phyloP scores from a whole-genome alignment of 2,329 filamentous ascomycete genomes.

The Diaporthe sp. region DNA sequence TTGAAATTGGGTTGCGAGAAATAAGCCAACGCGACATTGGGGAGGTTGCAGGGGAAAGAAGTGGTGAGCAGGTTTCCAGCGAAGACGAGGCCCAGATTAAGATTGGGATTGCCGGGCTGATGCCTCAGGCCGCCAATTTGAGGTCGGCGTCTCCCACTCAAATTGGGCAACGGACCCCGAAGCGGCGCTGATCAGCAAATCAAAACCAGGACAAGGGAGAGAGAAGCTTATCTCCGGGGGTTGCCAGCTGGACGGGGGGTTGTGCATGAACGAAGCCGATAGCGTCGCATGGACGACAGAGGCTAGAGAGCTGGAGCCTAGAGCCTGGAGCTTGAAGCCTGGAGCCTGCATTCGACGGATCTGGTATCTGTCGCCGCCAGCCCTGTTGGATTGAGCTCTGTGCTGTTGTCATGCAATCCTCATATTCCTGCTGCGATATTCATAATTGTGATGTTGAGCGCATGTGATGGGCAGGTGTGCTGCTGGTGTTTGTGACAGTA shows the following conservation, averaged over 20 bases:
- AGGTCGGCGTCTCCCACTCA: constrained; percentile 1
- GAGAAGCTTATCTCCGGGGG: constrained; percentile 39
- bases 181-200: constrained; percentile 31
- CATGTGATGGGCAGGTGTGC: background rate
- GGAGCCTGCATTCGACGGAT: constrained; percentile 2
- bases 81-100: constrained; percentile 28
- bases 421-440: background rate
- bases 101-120: constrained; percentile 37
- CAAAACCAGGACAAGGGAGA: constrained; percentile 15
- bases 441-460: background rate
- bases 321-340: constrained; percentile 1
- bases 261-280: constrained; percentile 38
- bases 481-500: background rate
- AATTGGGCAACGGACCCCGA: constrained; percentile 34
- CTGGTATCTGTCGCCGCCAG: background rate
- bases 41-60: constrained; percentile 16
- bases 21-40: background rate
- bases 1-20: constrained; percentile 1
- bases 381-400: background rate
- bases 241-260: constrained; percentile 14
- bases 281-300: constrained; percentile 26
- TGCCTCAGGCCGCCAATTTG: constrained; percentile 34
- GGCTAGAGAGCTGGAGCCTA: constrained; percentile 8
- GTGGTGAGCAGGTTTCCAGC: constrained; percentile 22
- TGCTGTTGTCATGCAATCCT: background rate